Base-by-base conservation (phyloP, 331 rosid genomes). In the Saraca asoca region DNA sequence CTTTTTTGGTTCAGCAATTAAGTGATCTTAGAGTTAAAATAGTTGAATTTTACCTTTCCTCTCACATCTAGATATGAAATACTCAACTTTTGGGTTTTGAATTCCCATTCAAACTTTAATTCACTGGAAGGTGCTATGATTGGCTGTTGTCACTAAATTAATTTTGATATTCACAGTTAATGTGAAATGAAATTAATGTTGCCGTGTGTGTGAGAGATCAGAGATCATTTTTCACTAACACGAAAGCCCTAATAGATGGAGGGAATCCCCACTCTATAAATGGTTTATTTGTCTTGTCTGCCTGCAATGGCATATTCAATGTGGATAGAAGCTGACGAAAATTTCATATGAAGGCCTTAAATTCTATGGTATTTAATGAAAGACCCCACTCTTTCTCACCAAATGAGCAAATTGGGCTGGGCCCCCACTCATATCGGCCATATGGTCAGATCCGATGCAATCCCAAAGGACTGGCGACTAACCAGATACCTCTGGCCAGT, bases 241-340 rank as follows among this genome's bases (percentile, higher is more conserved):
- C 46, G 50, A 42, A 60, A 18, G 54, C 37, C 68, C 61, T 51
- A 78, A 64, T 63, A 50, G 64, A 53, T 42, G 12, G 31, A 10
- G 49, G 42, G 33, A 34, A 43, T 49, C 29, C 49, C 58, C 71
- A 61, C 63, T 11, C 55, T 42, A 72, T 24, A 48, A 70, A 87
- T 84, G 41, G 68, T 74, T 76, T 62, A 16, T 85, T 80, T 85
- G 92, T 88, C 92, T 78, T 74, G 83, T 69, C 41, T 75, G 72
- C 59, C n/a, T 70, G 5, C 38, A 53, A 41, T 71, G 69, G 10
- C 64, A 60, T 19, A 75, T 75, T 80, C 33, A 79, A 71, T 66
- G 72, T 56, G 74, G 45, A 70, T 77, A 75, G 53, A 67, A 79
- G 72, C 35, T 68, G 85, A 76, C 78, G 74, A 80, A 71, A 74